phyloP scores from a whole-genome alignment of 1,139 yeast genomes.

The Debaryomycetaceae sp. region DNA sequence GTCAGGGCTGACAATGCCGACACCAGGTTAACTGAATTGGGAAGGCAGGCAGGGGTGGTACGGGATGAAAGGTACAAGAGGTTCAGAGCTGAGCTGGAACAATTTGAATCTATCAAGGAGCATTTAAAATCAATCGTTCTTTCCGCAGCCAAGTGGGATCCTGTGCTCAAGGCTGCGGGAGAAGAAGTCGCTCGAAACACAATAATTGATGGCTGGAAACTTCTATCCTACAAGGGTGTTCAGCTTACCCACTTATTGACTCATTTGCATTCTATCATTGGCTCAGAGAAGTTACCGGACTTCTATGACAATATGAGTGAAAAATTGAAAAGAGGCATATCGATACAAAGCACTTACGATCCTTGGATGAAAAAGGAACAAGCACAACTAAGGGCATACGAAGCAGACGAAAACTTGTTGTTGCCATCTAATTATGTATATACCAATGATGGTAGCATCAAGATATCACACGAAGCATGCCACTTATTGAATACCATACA shows the following conservation, averaged over 20 bases:
- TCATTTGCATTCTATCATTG: slow-evolving; percentile 20
- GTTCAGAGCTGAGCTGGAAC: slow-evolving; percentile 42
- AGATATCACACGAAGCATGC: slow-evolving; percentile 73
- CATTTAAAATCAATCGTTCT: slow-evolving; percentile 44
- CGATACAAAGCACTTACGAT: slow-evolving; percentile 78
- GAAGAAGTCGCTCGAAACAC: slow-evolving; percentile 29
- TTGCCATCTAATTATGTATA: slow-evolving; percentile 70
- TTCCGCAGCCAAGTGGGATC: slow-evolving; percentile 65
- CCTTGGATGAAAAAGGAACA: slow-evolving; percentile 77
- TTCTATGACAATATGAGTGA: slow-evolving; percentile 35
- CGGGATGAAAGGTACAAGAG: slow-evolving; percentile 54
- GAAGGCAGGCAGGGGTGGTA: slow-evolving; percentile 66
- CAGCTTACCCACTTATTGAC: slow-evolving; percentile 29
- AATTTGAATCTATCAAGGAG: slow-evolving; percentile 42
- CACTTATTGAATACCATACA: slow-evolving; percentile 66
- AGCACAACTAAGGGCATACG: slow-evolving; percentile 69
- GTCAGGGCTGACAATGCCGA: slow-evolving; percentile 96
- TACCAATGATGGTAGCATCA: slow-evolving; percentile 37
- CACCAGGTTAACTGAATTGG: slow-evolving; percentile 68
- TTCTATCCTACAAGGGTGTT: slow-evolving; percentile 39
- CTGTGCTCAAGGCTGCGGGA: slow-evolving; percentile 47
- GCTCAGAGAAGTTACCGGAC: slow-evolving; percentile 16
- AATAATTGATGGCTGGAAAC: slow-evolving; percentile 43
- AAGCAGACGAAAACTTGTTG: slow-evolving; percentile 71
- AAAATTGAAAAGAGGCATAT: slow-evolving; percentile 57